Percentiles rank a stretch among this genome's conserved stretches.
Evolutionary conservation across 2,329 filamentous ascomycete species (phyloP).

Genomic region (Alternaria arborescens): DNA sequence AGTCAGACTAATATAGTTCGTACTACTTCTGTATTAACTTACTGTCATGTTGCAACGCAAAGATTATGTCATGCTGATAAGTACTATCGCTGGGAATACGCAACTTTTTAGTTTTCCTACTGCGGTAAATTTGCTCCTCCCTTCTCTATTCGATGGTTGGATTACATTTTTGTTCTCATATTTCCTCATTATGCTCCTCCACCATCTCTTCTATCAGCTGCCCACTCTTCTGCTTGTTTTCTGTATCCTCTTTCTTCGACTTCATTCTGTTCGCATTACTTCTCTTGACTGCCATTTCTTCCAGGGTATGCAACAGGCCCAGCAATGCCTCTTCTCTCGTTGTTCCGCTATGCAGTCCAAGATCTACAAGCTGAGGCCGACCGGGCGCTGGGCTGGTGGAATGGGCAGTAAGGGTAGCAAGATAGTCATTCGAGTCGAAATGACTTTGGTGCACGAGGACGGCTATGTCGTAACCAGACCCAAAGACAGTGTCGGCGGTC

Average conservation of each 20-base stretch:
- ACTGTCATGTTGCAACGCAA: not conserved
- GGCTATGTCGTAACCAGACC: not conserved
- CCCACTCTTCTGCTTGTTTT: not conserved
- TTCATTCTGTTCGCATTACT: not conserved
- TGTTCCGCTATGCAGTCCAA: not conserved
- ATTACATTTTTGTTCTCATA: not conserved
- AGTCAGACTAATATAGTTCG: not conserved
- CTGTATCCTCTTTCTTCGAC: accelerated
- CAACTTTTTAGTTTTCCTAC: not conserved
- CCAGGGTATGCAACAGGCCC: not conserved
- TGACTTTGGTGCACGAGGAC: not conserved
- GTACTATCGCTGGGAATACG: not conserved
- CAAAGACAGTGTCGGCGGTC: not conserved
- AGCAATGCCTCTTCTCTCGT: not conserved
- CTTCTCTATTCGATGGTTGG: not conserved
- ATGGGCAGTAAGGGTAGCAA: not conserved
- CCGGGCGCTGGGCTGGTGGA: not conserved
- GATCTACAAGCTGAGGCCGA: not conserved
- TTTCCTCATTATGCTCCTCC: not conserved
- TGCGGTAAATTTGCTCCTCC: not conserved
- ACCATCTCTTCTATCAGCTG: not conserved
- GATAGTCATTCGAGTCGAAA: not conserved
- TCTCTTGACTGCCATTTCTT: not conserved
- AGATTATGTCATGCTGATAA: not conserved
- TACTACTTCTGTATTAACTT: not conserved